Base-by-base conservation (phyloP, 2,329 filamentous ascomycete species). In the Huntiella moniliformis region DNA sequence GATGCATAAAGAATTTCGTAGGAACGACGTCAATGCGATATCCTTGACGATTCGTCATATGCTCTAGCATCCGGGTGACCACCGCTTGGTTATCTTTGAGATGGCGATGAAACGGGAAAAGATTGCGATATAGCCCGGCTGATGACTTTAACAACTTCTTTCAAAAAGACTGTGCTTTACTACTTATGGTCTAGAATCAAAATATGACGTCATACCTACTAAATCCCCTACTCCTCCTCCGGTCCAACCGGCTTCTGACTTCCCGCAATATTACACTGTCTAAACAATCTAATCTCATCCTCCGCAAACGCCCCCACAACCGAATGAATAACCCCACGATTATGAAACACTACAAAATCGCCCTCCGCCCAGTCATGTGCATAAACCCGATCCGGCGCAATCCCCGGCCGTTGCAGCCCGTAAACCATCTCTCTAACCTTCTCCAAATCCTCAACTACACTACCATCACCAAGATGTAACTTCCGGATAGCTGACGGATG, bases 251-350 rank as follows among this genome's bases (percentile, higher is more conserved):
- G 74, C 34, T 70, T 58, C 51, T 68, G 60, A 49, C 70, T 79
- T 3, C 71, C 75, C n/a, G 81, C 80, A 58, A 86, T 66, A 57
- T 87, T 86, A 61, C 82, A 87, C 64, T 87, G 82, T 51, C 81
- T 64, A 56, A 87, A 86, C 50, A 87, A 58, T 38, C 82, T 63
- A 31, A 85, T 74, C 63, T 86, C 80, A n/a, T 80, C 71, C 42
- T 77, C 71, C 5, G 69, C 68, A 59, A 87, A 86, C 1, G 77
- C 77, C 1, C 81, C 82, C 0, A 83, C 80, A 1, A 87, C 82
- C 3, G 73, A 78, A 58, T 88, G 82, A 47, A 86, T 57, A 12
- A 84, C 67, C 1, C 81, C 82, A 7, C 79, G 73, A 56, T 87
- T 87, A 58, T 87, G 79, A 60, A 87, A 87, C 18, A 87, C 63